These are phyloP conservation scores for Thielaviopsis punctulata DNA, from an alignment of 2,329 filamentous ascomycete species.

Conservation along the genomic window DNA sequence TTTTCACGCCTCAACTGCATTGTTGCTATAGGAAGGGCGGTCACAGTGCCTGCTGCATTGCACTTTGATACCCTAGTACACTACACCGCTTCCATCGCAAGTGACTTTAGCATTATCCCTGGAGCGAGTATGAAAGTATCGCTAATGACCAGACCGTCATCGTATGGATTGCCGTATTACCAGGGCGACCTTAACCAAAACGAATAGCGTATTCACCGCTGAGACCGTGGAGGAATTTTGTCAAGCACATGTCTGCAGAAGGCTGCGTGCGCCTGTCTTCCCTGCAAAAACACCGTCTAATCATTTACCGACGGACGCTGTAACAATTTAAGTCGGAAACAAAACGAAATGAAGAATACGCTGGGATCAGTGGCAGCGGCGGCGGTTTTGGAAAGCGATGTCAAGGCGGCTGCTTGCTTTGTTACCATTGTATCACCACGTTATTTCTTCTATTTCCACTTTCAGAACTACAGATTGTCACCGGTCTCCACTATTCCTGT, in stretches of 20 bases:
- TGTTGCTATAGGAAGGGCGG: constrained; percentile 63
- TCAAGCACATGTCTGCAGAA: constrained; percentile 7
- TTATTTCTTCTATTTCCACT: neutral
- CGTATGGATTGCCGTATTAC: neutral
- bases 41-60: constrained; percentile 58
- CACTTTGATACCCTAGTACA: constrained; percentile 63
- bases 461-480: neutral
- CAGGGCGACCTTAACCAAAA: neutral
- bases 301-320: neutral
- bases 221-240: neutral
- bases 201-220: neutral
- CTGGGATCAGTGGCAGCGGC: constrained; percentile 5
- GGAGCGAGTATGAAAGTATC: constrained; percentile 69
- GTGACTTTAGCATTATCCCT: constrained; percentile 67
- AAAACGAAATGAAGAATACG: constrained; percentile 9
- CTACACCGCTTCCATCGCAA: constrained; percentile 50
- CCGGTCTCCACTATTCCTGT: neutral
- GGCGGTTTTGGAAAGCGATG: neutral
- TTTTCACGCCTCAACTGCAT: constrained; percentile 75
- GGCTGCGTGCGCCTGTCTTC: constrained; percentile 7
- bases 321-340: constrained; percentile 4
- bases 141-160: constrained; percentile 37
- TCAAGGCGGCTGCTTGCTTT: constrained; percentile 9
- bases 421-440: constrained; percentile 3
- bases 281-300: constrained; percentile 4